Conservation (phyloP, 352 stramenopile genomes). For the Globisporangium yorkense region DNA sequence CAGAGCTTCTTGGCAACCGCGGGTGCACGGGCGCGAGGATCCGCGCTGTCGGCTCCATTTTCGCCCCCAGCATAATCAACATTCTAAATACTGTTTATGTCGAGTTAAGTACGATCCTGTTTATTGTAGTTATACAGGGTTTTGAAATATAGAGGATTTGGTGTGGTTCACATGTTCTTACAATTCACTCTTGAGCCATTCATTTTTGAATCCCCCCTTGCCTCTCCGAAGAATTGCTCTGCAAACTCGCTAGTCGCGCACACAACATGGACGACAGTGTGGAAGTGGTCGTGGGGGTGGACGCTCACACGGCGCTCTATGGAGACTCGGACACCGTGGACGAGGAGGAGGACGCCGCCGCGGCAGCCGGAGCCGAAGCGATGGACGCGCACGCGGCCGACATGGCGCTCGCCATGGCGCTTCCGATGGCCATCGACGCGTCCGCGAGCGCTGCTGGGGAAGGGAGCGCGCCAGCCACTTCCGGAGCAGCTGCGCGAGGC, state of each 20-base stretch:
- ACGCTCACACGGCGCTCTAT: background rate
- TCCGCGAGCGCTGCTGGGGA: background rate
- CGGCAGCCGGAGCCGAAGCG: too few relatives aligned
- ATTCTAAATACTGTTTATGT: too few relatives aligned
- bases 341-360: background rate
- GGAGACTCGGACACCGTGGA: background rate
- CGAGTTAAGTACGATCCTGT: too few relatives aligned
- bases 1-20: background rate
- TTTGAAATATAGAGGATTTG: too few relatives aligned
- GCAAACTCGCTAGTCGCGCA: background rate
- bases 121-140: too few relatives aligned
- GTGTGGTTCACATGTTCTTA: too few relatives aligned
- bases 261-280: background rate
- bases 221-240: background rate
- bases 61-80: too few relatives aligned
- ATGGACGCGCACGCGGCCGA: background rate
- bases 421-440: background rate
- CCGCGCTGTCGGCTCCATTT: constrained; percentile 5
- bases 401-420: background rate
- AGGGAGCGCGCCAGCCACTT: background rate
- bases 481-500: too few relatives aligned
- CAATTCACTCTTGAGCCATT: background rate
- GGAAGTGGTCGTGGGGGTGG: background rate
- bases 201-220: background rate
- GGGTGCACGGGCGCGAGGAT: constrained; percentile 7